Base-by-base conservation (phyloP, 495 filamentous ascomycete genomes). In the Amniculicola lignicola region DNA sequence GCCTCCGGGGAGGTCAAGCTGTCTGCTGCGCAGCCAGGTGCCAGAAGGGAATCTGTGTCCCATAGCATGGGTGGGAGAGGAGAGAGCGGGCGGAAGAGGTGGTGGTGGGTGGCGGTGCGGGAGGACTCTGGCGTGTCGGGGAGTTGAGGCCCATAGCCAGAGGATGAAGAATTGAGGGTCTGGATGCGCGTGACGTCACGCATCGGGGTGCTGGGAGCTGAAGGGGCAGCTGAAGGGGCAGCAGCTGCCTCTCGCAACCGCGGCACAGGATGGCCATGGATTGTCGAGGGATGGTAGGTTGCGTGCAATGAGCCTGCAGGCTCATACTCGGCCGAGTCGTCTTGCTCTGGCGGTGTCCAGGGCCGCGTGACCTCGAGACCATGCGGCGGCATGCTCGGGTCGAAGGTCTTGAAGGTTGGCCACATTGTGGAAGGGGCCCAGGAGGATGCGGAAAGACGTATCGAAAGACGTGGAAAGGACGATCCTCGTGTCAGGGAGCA, bases 71-170 rank as follows among this genome's bases (percentile, higher is more conserved):
- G 36, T 2, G 41, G 11, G 24, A 48, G 21, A 14, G 36, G 23
- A 10, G 24, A 19, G 33, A 36, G 5, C 3, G 24, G 25, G 1
- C 11, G 12, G 15, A 47, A 15, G 47, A 27, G 42, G 25, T 33
- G 10, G 46, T 16, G 24, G 15, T 11, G 4, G 7, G 40, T 4
- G 37, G 25, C 3, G 10, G 16, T 37, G 9, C 35, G 45, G n/a
- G 54, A 4, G 23, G 15, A 28, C 24, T 58, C 37, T 9, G 54
- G 54, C 1, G 54, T 58, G 54, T 51, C 50, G 10, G 54, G 54
- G 38, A 46, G 47, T 21, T 27, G 40, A 12, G 51, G 51, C 18
- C 14, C 25, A 23, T 51, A 16, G 45, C 25, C 2, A 7, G 4
- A 12, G 31, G 18, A 2, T 2, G 16, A 12, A 10, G 23, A 18